Conservation (phyloP, 1,284 basidiomycete species). For the Stygiomarasmius scandens region DNA sequence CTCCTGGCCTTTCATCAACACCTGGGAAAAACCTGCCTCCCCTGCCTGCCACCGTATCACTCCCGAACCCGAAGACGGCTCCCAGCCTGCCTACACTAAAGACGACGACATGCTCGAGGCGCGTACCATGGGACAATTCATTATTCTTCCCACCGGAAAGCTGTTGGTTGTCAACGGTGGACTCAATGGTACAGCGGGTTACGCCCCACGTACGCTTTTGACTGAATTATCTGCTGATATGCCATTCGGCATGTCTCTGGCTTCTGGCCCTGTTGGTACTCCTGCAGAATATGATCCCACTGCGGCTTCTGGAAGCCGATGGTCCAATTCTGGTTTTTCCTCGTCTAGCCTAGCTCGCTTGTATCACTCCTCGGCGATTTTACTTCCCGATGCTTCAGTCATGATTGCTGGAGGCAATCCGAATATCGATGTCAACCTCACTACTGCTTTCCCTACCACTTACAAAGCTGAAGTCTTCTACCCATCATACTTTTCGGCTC, state of each 20-base stretch:
- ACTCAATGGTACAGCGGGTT: slow-evolving; percentile 62
- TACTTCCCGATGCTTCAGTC: slow-evolving; percentile 86
- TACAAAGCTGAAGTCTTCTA: slow-evolving; percentile 90
- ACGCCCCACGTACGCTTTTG: slow-evolving; percentile 41
- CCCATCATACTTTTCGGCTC: slow-evolving; percentile 78
- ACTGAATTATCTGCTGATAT: slow-evolving; percentile 37
- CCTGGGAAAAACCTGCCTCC: slow-evolving; percentile 68
- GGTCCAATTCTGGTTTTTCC: slow-evolving; percentile 69
- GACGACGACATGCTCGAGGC: slow-evolving; percentile 77
- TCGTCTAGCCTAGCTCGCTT: slow-evolving; percentile 71
- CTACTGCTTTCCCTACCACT: slow-evolving; percentile 78
- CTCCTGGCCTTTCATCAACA: slow-evolving; percentile 55
- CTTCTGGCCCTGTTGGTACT: slow-evolving; percentile 64
- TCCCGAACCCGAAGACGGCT: slow-evolving; percentile 13
- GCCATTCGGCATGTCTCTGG: slow-evolving; percentile 60
- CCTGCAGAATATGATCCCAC: slow-evolving; percentile 81
- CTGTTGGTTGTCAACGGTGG: slow-evolving; percentile 72
- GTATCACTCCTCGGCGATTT: slow-evolving; percentile 86
- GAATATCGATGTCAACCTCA: slow-evolving; percentile 79
- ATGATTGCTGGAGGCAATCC: slow-evolving; percentile 92
- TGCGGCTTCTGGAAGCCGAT: slow-evolving; percentile 64
- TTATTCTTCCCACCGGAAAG: slow-evolving; percentile 37
- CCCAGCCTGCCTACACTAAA: slow-evolving; percentile 41
- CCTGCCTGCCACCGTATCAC: slow-evolving; percentile 43
- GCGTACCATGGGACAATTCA: slow-evolving; percentile 23